Evolutionary conservation across 495 filamentous ascomycete genomes (phyloP).

Genomic region (Xylaria palmicola): DNA sequence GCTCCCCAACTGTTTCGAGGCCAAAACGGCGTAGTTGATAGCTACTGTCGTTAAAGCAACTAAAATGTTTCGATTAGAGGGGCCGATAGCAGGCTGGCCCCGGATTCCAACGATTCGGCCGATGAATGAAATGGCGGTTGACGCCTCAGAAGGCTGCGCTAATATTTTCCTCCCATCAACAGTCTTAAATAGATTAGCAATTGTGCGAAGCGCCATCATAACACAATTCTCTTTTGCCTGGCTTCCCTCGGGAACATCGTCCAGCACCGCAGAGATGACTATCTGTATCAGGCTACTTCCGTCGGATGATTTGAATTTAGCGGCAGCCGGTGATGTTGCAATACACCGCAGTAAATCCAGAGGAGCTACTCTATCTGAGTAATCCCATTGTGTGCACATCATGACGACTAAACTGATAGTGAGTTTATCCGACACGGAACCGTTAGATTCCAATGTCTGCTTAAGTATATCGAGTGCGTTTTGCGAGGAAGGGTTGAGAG

Average conservation of each 20-base stretch:
- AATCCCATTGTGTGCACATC: conserved; percentile 73
- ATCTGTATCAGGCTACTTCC: conserved; percentile 54
- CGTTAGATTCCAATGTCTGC: conserved; percentile 54
- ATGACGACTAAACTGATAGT: conserved; percentile 62
- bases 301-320: conserved; percentile 42
- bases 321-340: conserved; percentile 62
- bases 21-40: conserved; percentile 79
- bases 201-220: conserved; percentile 79
- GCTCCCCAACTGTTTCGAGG: conserved; percentile 31
- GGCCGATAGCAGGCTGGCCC: conserved; percentile 46
- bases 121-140: conserved; percentile 38
- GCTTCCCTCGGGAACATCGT: conserved; percentile 28
- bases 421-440: conserved; percentile 30
- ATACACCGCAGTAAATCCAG: conserved; percentile 83
- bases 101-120: conserved; percentile 47
- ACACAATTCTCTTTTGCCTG: conserved; percentile 64
- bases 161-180: conserved; percentile 64
- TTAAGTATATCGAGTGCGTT: conserved; percentile 55
- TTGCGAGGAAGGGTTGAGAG: conserved; percentile 70
- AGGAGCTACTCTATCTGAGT: conserved; percentile 72
- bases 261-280: conserved; percentile 52
- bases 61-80: conserved; percentile 74
- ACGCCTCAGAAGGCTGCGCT: conserved; percentile 55
- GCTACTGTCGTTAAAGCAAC: conserved; percentile 79
- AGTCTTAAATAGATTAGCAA: conserved; percentile 86